Percentiles rank a stretch among this genome's conserved stretches.
These are phyloP conservation scores for Penicillium chermesinum DNA, from an alignment of 495 filamentous ascomycete genomes.

Conservation along the genomic window DNA sequence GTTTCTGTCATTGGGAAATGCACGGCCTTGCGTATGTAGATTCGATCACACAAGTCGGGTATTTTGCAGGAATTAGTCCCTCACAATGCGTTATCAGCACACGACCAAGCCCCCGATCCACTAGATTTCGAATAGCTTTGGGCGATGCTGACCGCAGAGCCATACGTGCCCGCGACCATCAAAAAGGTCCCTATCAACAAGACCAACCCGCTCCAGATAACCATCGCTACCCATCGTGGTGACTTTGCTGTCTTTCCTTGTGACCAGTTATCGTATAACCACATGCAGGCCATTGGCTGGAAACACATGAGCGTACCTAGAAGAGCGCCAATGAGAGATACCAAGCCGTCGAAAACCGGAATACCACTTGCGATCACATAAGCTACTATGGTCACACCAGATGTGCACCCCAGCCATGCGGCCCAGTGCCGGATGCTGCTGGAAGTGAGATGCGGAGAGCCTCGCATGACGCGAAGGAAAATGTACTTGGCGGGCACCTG, in stretches of 20 bases:
- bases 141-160: slow-evolving; percentile 51
- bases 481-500: slow-evolving; percentile 51
- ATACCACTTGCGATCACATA: slow-evolving; percentile 68
- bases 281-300: slow-evolving; percentile 44
- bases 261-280: slow-evolving; percentile 42
- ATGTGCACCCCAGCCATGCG: slow-evolving; percentile 54
- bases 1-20: too few species aligned
- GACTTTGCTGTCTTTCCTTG: slow-evolving; percentile 35
- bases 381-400: slow-evolving; percentile 52
- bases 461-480: slow-evolving; percentile 52
- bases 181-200: slow-evolving; percentile 40
- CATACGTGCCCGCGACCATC: slow-evolving; percentile 54
- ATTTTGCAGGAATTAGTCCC: slow-evolving; percentile 20
- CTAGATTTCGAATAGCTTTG: slow-evolving; percentile 32
- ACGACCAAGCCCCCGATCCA: slow-evolving; percentile 27
- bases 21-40: too few species aligned
- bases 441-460: slow-evolving; percentile 50
- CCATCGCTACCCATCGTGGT: slow-evolving; percentile 24
- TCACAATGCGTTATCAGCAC: slow-evolving; percentile 38
- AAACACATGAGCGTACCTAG: slow-evolving; percentile 45
- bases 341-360: slow-evolving; percentile 60
- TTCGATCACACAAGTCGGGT: not conserved
- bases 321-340: slow-evolving; percentile 56
- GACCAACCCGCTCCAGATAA: slow-evolving; percentile 25
- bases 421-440: slow-evolving; percentile 52